Conservation (phyloP, 2,329 filamentous ascomycete genomes). For the Beauveria sp. region DNA sequence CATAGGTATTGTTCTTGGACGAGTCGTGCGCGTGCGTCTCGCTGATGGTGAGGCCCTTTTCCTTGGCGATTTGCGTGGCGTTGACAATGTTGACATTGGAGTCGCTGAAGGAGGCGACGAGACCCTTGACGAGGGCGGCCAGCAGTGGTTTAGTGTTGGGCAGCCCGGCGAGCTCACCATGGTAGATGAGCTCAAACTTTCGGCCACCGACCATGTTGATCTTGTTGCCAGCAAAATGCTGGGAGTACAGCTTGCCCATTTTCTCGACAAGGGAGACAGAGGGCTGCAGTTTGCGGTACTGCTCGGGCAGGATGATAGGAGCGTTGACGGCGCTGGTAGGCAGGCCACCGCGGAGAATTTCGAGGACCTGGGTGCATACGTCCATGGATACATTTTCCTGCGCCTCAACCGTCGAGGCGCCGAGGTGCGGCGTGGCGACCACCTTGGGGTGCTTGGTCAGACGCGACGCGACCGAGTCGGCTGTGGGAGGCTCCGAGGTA, state of each 20-base stretch:
- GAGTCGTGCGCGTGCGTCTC: slow-evolving; percentile 60
- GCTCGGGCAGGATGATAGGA: slow-evolving; percentile 71
- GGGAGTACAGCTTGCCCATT: slow-evolving; percentile 72
- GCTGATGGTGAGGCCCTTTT: slow-evolving; percentile 70
- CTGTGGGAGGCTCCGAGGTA: slow-evolving; percentile 59
- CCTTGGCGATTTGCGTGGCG: slow-evolving; percentile 64
- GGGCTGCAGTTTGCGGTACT: slow-evolving; percentile 69
- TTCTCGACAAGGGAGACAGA: slow-evolving; percentile 71
- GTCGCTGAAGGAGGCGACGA: slow-evolving; percentile 61
- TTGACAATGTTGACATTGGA: slow-evolving; percentile 77
- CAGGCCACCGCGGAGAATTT: slow-evolving; percentile 64
- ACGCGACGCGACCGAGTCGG: slow-evolving; percentile 48
- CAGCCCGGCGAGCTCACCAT: slow-evolving; percentile 63
- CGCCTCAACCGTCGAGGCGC: slow-evolving; percentile 72
- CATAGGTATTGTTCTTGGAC: slow-evolving; percentile 52
- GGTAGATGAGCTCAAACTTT: slow-evolving; percentile 69
- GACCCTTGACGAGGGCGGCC: slow-evolving; percentile 69
- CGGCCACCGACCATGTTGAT: slow-evolving; percentile 49
- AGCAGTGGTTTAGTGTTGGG: slow-evolving; percentile 72
- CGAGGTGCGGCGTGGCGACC: slow-evolving; percentile 71
- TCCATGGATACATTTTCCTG: slow-evolving; percentile 80
- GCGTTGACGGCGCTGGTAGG: slow-evolving; percentile 75
- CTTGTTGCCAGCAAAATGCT: slow-evolving; percentile 52
- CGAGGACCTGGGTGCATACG: slow-evolving; percentile 71
- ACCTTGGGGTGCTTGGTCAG: slow-evolving; percentile 64